Evolutionary conservation across 1,284 basidiomycete species (phyloP), one percentile per base, ranked within the genome.

Genomic region (Trametes pubescens): DNA sequence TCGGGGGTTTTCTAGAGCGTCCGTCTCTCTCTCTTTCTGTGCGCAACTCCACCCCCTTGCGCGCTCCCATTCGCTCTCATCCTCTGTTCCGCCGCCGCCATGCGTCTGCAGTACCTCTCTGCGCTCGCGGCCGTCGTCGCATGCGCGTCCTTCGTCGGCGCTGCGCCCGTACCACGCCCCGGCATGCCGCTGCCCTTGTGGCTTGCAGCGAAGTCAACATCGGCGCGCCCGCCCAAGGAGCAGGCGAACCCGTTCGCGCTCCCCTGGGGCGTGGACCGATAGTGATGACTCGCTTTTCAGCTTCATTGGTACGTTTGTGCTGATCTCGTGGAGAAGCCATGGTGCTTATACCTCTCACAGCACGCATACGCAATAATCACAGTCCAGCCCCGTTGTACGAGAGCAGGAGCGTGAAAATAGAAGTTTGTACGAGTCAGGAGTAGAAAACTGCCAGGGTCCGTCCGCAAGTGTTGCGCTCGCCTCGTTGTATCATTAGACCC

Each of bases 131-230:
- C 35, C 54, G 11, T 54, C 43, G 9, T 53, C 54, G 37, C 24
- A 24, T 18, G 21, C 9, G 52, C 43, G 6, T 29, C 35, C 26
- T 1, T 61, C 26, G 55, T 35, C 26, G n/a, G 32, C 18, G 43
- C 62, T 18, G 32, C 55, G 11, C 40, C 38, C 48, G 49, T 13
- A 2, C 38, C 29, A 34, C 51, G 29, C 11, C 38, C 22, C 10
- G 53, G 48, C 38, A 65, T 65, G 63, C 63, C 63, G 0, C 55
- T 65, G 5, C 63, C 63, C 1, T 32, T 65, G 44, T 47, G 54
- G 26, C 48, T 60, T 26, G 63, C 63, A 18, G 58, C 58, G 8
- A 43, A 51, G 32, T 59, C 57, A 8, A 18, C 48, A 2, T 61
- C 58, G 10, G 54, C 63, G 26, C 63, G 63, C 58, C 49, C 58